Conservation (phyloP, 176 grass and related monocot species). For the Poa pratensis region DNA sequence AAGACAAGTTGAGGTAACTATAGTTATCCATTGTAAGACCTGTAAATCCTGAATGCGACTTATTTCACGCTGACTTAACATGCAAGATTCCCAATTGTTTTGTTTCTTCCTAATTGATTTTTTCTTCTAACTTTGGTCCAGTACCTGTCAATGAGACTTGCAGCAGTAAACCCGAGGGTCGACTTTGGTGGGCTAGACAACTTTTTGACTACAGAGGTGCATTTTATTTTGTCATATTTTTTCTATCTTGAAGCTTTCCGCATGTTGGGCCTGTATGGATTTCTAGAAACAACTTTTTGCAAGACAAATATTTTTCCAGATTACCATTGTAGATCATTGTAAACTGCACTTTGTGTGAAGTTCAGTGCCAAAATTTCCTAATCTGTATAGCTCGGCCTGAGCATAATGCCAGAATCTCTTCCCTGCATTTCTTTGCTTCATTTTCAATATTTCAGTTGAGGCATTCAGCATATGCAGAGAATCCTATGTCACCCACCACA, state of each 20-base stretch:
- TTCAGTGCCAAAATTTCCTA: background rate
- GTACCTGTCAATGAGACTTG: conserved; percentile 90
- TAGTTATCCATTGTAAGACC: conserved; percentile 10
- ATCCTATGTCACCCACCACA: conserved; percentile 32
- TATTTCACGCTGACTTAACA: background rate
- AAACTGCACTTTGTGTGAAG: conserved; percentile 5
- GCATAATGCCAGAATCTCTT: background rate
- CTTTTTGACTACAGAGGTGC: conserved; percentile 74
- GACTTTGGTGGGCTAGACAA: conserved; percentile 76
- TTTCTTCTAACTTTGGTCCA: conserved; percentile 39
- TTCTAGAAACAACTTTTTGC: background rate
- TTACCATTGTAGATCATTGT: background rate
- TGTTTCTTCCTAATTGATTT: background rate
- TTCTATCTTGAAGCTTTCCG: conserved; percentile 23
- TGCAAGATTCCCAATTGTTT: background rate
- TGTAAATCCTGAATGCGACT: background rate
- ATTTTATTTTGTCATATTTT: background rate
- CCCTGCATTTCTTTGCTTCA: background rate
- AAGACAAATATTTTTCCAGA: background rate
- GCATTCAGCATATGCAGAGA: background rate
- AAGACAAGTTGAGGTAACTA: conserved; percentile 86
- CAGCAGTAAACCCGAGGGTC: conserved; percentile 80
- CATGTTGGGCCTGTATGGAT: conserved; percentile 12
- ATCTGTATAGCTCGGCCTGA: background rate
- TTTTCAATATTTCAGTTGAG: conserved; percentile 8